Conservation (phyloP, 345 rosid genomes). For the Eucalyptus globulus region DNA sequence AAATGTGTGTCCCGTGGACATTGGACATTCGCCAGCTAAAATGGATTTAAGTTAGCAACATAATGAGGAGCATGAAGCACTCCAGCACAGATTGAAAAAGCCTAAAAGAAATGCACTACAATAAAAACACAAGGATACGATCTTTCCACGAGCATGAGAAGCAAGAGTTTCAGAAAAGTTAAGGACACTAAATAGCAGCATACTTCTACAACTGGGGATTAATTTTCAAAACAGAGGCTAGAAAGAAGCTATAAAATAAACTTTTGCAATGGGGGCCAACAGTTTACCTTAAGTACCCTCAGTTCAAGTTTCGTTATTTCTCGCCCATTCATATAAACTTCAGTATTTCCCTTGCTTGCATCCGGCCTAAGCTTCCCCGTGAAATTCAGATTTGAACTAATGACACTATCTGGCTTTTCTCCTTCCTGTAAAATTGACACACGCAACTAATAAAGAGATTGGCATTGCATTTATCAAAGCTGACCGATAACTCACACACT, state of each 20-base stretch:
- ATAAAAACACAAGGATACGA: neutral
- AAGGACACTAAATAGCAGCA: neutral
- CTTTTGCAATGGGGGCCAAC: neutral
- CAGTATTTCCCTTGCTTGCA: conserved; percentile 84
- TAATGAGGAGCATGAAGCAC: neutral
- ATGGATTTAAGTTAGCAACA: neutral
- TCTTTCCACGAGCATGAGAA: neutral
- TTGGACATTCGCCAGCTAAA: conserved; percentile 64
- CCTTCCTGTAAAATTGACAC: conserved; percentile 63
- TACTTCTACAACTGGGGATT: neutral
- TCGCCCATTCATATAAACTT: conserved; percentile 88
- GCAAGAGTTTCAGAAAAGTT: neutral
- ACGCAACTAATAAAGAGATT: neutral
- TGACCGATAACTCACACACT: neutral
- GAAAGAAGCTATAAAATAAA: neutral
- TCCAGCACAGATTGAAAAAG: neutral
- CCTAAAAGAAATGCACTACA: neutral
- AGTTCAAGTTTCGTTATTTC: conserved; percentile 84
- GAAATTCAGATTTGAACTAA: conserved; percentile 87
- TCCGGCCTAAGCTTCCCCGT: conserved; percentile 59
- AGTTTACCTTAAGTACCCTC: conserved; percentile 67
- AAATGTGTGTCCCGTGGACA: conserved; percentile 81
- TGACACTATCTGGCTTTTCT: conserved; percentile 74
- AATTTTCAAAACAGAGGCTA: neutral
- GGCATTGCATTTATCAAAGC: neutral